Base-by-base conservation (phyloP, 2,329 filamentous ascomycete genomes). In the Phialemonium atrogriseum region DNA sequence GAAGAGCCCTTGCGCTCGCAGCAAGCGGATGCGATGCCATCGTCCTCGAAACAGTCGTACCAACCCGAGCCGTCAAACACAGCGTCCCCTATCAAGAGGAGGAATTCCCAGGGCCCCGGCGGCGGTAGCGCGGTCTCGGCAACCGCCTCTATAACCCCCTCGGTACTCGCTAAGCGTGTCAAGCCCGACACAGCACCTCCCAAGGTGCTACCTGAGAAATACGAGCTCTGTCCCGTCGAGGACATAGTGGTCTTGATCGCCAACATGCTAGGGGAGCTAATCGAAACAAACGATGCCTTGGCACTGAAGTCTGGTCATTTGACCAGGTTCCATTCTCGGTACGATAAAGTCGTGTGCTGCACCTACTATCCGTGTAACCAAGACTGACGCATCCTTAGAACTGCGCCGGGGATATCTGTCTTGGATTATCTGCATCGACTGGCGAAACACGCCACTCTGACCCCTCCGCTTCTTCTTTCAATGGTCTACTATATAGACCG, bases 401-500 rank as follows among this genome's bases (percentile, higher is more conserved):
- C 72, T 4, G 60, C 91, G 2, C 91, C 91, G 7, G 88, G 84
- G 32, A 98, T 98, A 37, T 94, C 87, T 16, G 89, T 98, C 19
- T 70, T 81, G 39, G 91, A 98, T 55, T 98, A 98, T 54, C 72
- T 98, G 21, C 84, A 91, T 49, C 80, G 91, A 41, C 69, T 98
- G 36, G 91, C 93, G 15, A 86, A 87, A 37, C 91, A 98, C 54
- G 91, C 91, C 16, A 95, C 89, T 0, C 70, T 98, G 4, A 87
- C 86, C 6, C 88, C 91, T 10, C 89, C 91, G 1, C 81, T 98
- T 30, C 70, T 98, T n/a, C 74, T 98, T 21, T 91, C 88, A 46
- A 96, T 98, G 86, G 91, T 98, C 35, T 98, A 93, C 54, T 98
- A 96, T 51, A 96, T 98, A 49, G 91, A 98, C 60, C 80, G 87